Base-by-base conservation (phyloP, 495 filamentous ascomycete species). In the Annulohypoxylon nitens region DNA sequence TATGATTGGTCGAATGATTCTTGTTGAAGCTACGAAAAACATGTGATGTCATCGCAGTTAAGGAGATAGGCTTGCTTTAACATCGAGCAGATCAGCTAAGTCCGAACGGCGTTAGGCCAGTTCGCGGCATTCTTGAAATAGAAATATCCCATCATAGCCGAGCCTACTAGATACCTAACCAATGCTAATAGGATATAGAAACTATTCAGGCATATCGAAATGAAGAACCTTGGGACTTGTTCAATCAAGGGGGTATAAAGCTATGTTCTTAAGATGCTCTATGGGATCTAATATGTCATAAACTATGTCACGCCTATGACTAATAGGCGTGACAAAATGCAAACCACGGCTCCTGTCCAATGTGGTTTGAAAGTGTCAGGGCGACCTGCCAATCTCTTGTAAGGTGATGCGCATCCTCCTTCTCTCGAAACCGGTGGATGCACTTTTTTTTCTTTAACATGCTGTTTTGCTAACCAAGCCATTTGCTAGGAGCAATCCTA, bases 261-360 rank as follows among this genome's bases (percentile, higher is more conserved):
- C 67, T 74, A 74, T 74, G 71, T 74, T 74, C 71, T 67, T 74
- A 70, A 74, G 66, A 70, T 74, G 16, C 65, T 74, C 71, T 74
- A 74, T 74, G 61, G 60, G 63, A 67, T 74, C 71, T 74, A 74
- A 60, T 74, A 66, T 70, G 62, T 66, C 71, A 74, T 70, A 33
- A 70, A 74, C 71, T 59, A 48, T 62, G 55, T 66, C 61, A 43
- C 65, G 34, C 55, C 62, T 66, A 61, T 25, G 18, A 58, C 23
- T 43, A 18, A 25, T 20, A 50, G 61, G 26, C 61, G 66, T 23
- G 57, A 74, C 66, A 53, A 62, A 53, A 62, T 65, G 51, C 55
- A 66, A 70, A 59, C 71, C 63, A 71, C 64, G 64, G 73, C 39
- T 61, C 59, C 73, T 61, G 59, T 71, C 73, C 57, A 33, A 55